Evolutionary conservation across 441 rosid species (phyloP), one percentile per base, ranked within the genome.

Genomic region (Gossypium schwendimanii): DNA sequence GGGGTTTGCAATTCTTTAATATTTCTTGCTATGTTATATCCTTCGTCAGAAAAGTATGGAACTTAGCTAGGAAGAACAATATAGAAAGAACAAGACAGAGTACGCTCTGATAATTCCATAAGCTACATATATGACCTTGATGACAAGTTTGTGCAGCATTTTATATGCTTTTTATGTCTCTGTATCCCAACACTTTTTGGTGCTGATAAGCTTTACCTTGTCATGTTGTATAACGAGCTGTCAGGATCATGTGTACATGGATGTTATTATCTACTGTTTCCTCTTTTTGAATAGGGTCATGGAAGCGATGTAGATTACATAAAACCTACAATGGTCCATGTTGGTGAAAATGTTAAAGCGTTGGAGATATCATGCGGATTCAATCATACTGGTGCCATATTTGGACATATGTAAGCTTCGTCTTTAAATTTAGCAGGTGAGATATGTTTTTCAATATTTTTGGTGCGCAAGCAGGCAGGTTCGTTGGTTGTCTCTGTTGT

Each of bases 321-420:
- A 52, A 76, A 78, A 23, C 97, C 99, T 20, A 77, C 18, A 5
- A 72, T 82, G 80, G 89, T 92, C 24, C 28, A 76, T 39, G 76
- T 92, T 36, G 91, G 79, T 10, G 74, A 83, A 62, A 84, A 83
- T 67, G 83, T 86, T 69, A 91, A 81, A 83, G 97, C 92, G 4
- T 65, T 89, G 77, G 82, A 89, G 72, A 80, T 92, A 47, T 92
- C 98, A 0, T 92, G 98, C 65, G 96, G 98, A 70, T 94, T 94
- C 84, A 94, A 92, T 79, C 98, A 94, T 79, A 87, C 96, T 0
- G 95, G 90, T 12, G 97, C 94, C 59, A 81, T 94, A 75, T 83
- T 94, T 2, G 90, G 89, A 81, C 77, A 76, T 68, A 60, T 28
- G n/a, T 81, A 77, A 82, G 55, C 10, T 54, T 64, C 14, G 1